Evolutionary conservation across 2,329 filamentous ascomycete genomes (phyloP).

Genomic region (Hymenoscyphus repandus): DNA sequence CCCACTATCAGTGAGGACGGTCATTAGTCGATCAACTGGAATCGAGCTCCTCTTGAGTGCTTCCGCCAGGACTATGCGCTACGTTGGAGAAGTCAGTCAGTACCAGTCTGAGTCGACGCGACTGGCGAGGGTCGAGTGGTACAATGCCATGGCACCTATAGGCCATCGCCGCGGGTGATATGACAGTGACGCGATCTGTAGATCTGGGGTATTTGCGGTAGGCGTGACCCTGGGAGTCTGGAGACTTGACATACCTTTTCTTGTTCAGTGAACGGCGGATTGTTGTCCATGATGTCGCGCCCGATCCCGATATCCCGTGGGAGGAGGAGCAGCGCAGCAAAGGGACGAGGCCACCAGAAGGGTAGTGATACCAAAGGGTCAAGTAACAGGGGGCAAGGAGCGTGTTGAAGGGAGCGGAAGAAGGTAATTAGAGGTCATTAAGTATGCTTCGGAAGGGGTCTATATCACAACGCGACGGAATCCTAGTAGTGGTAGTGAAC

Average conservation of each 20-base stretch:
- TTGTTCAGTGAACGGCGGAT: constrained; percentile 24
- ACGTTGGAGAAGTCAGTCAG: constrained; percentile 18
- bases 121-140: constrained; percentile 13
- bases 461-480: constrained; percentile 13
- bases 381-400: constrained; percentile 12
- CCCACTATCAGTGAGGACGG: constrained; percentile 36
- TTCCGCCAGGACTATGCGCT: constrained; percentile 44
- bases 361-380: constrained; percentile 6
- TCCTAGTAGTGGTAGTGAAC: constrained; percentile 7
- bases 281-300: constrained; percentile 20
- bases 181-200: constrained; percentile 12
- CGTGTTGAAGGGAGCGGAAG: constrained; percentile 14
- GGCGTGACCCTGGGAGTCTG: neutral
- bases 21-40: constrained; percentile 39
- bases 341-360: constrained; percentile 7
- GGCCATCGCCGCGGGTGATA: constrained; percentile 17
- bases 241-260: constrained; percentile 29
- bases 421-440: constrained; percentile 24
- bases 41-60: constrained; percentile 43
- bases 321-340: neutral
- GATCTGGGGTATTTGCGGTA: constrained; percentile 1
- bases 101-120: constrained; percentile 12
- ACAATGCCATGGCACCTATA: constrained; percentile 1
- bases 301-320: neutral
- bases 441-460: constrained; percentile 17